A percentile compares a stretch with the other conserved stretches of the same genome.
Conservation (phyloP, 2,329 filamentous ascomycete genomes). For the Laburnicola sp. region DNA sequence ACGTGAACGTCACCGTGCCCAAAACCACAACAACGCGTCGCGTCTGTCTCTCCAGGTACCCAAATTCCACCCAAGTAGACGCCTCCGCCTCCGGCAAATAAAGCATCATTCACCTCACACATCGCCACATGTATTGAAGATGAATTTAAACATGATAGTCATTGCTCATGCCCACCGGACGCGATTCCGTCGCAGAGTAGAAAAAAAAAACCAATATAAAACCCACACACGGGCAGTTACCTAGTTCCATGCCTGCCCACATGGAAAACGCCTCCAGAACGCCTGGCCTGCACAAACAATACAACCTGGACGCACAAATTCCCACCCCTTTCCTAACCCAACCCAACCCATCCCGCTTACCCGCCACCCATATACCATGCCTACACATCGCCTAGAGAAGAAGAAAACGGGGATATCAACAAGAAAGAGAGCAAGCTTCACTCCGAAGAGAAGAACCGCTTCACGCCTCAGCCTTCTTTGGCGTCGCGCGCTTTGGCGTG, state of each 20-base stretch:
- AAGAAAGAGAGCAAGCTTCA: slow-evolving; percentile 23
- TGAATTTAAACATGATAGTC: slow-evolving; percentile 15
- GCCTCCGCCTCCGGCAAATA: no score
- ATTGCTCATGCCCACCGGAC: slow-evolving; percentile 12
- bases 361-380: slow-evolving; percentile 4
- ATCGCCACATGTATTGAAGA: neutral
- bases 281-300: no score
- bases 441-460: slow-evolving; percentile 1
- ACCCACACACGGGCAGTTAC: no score
- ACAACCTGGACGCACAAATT: no score
- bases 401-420: slow-evolving; percentile 39
- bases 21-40: slow-evolving; percentile 3
- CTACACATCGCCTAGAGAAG: neutral
- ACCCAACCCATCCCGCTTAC: neutral
- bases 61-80: no score
- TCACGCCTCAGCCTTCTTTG: slow-evolving; percentile 45
- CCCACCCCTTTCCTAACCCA: no score
- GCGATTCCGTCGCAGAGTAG: neutral
- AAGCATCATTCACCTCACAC: neutral
- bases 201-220: neutral
- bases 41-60: no score
- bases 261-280: neutral
- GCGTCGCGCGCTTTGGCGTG: slow-evolving; percentile 52
- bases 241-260: neutral
- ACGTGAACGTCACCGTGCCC: neutral